Conservation (phyloP, 192 early-diverging fungal species). For the Mortierella alpina region DNA sequence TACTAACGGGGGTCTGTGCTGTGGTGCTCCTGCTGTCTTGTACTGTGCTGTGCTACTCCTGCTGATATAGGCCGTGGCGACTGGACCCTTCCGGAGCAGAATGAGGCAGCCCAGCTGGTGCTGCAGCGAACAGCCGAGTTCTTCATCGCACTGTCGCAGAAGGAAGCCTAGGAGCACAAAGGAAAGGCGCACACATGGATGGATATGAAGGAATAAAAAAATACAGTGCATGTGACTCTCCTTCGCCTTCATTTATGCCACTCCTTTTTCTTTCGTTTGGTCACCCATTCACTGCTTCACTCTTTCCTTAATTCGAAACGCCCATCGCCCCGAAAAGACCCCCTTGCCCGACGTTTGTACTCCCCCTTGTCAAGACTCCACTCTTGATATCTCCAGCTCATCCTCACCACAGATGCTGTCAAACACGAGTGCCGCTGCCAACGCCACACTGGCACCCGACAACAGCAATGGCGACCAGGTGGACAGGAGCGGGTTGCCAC, state of each 20-base stretch:
- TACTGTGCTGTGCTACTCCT: background rate
- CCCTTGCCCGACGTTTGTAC: background rate
- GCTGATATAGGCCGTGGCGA: constrained; percentile 13
- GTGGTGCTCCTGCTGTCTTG: too few relatives aligned
- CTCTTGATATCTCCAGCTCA: background rate
- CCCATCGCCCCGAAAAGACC: too few relatives aligned
- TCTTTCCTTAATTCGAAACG: too few relatives aligned
- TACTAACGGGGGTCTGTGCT: background rate
- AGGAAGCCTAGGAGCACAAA: background rate
- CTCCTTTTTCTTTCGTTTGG: background rate
- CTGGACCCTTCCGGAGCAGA: constrained; percentile 28
- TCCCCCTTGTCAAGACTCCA: background rate
- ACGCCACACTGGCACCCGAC: constrained; percentile 7
- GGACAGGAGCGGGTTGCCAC: background rate
- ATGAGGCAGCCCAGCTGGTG: constrained; percentile 10
- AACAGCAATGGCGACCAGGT: constrained; percentile 1
- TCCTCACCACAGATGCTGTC: constrained; percentile 8
- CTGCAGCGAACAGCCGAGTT: constrained; percentile 16
- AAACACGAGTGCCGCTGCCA: constrained; percentile 8
- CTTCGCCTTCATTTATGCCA: background rate
- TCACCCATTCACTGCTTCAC: too few relatives aligned
- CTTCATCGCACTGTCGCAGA: background rate
- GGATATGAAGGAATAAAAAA: background rate
- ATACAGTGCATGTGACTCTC: background rate
- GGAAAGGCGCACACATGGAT: background rate